These are phyloP conservation scores for Colletotrichum godetiae DNA, from an alignment of 2,329 filamentous ascomycete species.

Conservation along the genomic window DNA sequence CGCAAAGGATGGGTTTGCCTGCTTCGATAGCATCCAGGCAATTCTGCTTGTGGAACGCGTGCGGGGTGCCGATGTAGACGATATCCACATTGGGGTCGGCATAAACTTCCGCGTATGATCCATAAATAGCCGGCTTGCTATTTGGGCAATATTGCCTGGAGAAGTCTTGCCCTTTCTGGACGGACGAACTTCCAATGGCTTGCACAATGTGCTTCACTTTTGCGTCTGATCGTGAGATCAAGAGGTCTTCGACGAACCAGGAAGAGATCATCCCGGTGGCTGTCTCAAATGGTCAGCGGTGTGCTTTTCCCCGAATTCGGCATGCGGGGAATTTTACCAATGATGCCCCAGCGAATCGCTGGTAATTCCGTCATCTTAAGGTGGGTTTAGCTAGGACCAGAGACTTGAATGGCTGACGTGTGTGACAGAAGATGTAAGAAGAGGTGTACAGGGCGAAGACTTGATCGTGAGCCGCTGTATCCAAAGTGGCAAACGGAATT, in stretches of 20 bases:
- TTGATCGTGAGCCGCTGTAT: too few relatives aligned
- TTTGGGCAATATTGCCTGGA: constrained; percentile 45
- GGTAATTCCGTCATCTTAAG: constrained; percentile 15
- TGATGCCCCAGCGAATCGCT: constrained; percentile 48
- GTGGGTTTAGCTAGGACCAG: too few relatives aligned
- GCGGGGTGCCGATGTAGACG: constrained; percentile 58
- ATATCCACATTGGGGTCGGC: constrained; percentile 54
- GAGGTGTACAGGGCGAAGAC: too few relatives aligned
- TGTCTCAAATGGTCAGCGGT: neutral
- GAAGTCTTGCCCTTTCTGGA: constrained; percentile 52
- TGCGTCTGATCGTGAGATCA: constrained; percentile 47
- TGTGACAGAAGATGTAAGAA: too few relatives aligned
- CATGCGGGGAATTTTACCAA: constrained; percentile 23
- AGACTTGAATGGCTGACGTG: too few relatives aligned
- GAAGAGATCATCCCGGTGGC: constrained; percentile 53
- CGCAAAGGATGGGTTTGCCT: constrained; percentile 58
- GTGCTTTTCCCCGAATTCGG: neutral
- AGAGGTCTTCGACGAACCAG: constrained; percentile 56
- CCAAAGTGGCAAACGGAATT: too few relatives aligned
- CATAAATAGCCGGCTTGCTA: constrained; percentile 48
- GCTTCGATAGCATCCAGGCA: constrained; percentile 54
- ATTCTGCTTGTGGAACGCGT: constrained; percentile 55
- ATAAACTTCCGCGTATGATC: constrained; percentile 53
- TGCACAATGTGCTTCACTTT: constrained; percentile 54
- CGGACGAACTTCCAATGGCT: constrained; percentile 54